phyloP scores from a whole-genome alignment of 768 basidiomycete genomes.

The Suillus plorans region DNA sequence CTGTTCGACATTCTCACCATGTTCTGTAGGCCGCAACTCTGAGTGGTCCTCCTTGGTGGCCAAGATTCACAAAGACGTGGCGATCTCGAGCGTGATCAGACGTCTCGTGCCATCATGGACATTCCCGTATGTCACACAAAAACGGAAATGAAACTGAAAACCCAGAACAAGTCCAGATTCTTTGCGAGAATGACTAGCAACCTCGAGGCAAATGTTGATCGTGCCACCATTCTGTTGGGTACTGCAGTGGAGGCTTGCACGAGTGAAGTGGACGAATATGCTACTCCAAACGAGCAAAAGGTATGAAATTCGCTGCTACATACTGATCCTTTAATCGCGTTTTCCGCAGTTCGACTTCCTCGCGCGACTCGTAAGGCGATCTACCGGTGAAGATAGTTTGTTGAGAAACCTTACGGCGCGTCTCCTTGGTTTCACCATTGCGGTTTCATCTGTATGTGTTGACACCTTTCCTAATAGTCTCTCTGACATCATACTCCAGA shows the following conservation, averaged over 20 bases:
- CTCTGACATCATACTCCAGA: slow-evolving; percentile 10
- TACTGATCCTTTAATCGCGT: not conserved
- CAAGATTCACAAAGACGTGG: slow-evolving; percentile 28
- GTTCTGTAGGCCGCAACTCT: slow-evolving; percentile 36
- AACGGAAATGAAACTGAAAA: not conserved
- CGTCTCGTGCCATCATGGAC: slow-evolving; percentile 32
- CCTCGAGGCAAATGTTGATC: slow-evolving; percentile 3
- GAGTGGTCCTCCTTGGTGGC: slow-evolving; percentile 33
- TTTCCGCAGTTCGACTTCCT: slow-evolving; percentile 31
- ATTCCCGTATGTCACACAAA: slow-evolving; percentile 24
- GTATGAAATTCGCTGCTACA: slow-evolving; percentile 3
- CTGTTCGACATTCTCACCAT: not conserved
- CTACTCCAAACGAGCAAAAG: slow-evolving; percentile 33
- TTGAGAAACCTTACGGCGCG: slow-evolving; percentile 22
- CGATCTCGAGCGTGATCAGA: slow-evolving; percentile 18
- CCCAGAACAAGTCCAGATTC: slow-evolving; percentile 13
- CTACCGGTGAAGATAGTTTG: slow-evolving; percentile 18
- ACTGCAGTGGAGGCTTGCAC: slow-evolving; percentile 33
- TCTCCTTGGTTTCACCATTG: slow-evolving; percentile 17
- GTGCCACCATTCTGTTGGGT: slow-evolving; percentile 18
- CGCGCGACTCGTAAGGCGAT: slow-evolving; percentile 31
- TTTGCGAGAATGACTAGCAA: slow-evolving; percentile 15
- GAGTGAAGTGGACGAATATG: slow-evolving; percentile 20
- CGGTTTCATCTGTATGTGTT: slow-evolving; percentile 22
- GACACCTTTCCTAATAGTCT: not conserved